Evolutionary conservation across 2,329 filamentous ascomycete species (phyloP).

Genomic region (Phialophora macrospora): DNA sequence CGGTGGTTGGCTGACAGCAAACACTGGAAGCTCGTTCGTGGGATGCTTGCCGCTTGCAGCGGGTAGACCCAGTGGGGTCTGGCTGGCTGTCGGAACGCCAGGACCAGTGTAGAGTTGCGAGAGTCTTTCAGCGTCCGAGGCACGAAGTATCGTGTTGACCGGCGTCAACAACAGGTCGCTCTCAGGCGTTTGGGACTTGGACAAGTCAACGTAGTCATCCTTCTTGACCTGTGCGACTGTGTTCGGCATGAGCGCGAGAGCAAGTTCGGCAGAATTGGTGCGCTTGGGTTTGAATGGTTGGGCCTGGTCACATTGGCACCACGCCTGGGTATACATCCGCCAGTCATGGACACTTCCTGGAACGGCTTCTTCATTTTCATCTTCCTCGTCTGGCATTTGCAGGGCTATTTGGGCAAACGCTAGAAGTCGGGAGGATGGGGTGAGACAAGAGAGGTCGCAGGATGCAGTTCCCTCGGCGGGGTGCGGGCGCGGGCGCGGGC

Average conservation of each 20-base stretch:
- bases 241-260: constrained; percentile 30
- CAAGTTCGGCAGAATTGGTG: constrained; percentile 30
- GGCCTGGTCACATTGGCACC: constrained; percentile 27
- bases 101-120: constrained; percentile 8
- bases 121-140: constrained; percentile 26
- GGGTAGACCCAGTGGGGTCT: background rate
- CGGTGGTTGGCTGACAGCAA: background rate
- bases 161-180: constrained; percentile 27
- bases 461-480: background rate
- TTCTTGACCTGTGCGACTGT: constrained; percentile 20
- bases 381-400: constrained; percentile 30
- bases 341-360: constrained; percentile 30
- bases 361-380: constrained; percentile 27
- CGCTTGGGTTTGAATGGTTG: constrained; percentile 5
- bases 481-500: background rate
- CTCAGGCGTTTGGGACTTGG: constrained; percentile 17
- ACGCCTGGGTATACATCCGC: constrained; percentile 17
- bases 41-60: background rate
- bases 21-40: background rate
- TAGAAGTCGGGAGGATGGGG: constrained; percentile 27
- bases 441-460: constrained; percentile 32
- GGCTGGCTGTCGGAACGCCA: background rate
- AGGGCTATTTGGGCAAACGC: constrained; percentile 33
- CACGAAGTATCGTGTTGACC: constrained; percentile 35
- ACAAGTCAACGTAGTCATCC: constrained; percentile 20